Evolutionary conservation across 345 rosid genomes (phyloP), one percentile per base, ranked within the genome.

Genomic region (Hibiscus trionum): DNA sequence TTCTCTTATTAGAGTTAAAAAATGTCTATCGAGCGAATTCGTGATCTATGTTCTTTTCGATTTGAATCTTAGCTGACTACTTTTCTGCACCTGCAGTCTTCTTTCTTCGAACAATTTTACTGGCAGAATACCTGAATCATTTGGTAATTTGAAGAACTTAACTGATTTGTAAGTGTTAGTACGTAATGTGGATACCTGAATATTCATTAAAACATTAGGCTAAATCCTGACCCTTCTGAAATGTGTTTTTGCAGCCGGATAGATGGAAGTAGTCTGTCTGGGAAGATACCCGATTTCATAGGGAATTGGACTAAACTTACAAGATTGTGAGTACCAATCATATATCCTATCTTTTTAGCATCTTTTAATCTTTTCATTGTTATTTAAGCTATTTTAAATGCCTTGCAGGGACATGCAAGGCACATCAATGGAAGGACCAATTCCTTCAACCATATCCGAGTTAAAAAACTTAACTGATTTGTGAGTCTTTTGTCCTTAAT

Each of bases 361-460:
- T 17, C 26, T 56, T 19, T 56, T 56, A 56, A 11, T 64, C 1
- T 37, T 64, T 50, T 59, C 12, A 7, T 46, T 7, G 9, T 46
- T 62, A 31, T 71, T 63, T 14, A 61, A 57, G 15, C 26, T 17
- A 24, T 29, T 60, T 58, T 33, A 14, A 65, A 59, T 72, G 4
- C 44, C n/a, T 75, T 79, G 60, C 78, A 95, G 97, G 61, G 81
- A 89, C 82, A 67, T 89, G 82, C 93, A 95, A 72, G 97, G 99
- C 27, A 88, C 96, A 62, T 83, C 91, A 26, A 76, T 92, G 93
- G 85, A 82, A 78, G 99, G 99, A 37, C 97, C 99, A n/a, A 84
- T 95, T 73, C 97, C 97, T 49, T 63, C 89, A 72, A 52, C 78
- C 52, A 73, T 89, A 64, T 89, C 97, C 47, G 68, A 53, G 71